Base-by-base conservation (phyloP, 2,329 filamentous ascomycete genomes). In the Aspergillus candidus region DNA sequence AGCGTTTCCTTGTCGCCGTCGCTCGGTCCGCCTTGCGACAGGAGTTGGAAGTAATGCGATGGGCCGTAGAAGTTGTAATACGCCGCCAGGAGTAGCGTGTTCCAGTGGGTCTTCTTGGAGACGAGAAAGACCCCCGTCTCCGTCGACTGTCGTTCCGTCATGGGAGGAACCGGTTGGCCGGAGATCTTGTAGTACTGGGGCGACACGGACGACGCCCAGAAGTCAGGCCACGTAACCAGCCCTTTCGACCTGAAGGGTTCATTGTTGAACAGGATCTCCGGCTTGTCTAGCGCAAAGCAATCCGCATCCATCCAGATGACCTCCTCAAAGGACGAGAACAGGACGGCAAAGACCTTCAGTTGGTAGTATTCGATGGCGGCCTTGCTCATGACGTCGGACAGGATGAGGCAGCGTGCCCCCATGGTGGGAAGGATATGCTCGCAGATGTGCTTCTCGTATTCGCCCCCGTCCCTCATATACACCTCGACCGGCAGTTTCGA, bases 281-380 rank as follows among this genome's bases (percentile, higher is more conserved):
- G 71, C 41, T 73, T 63, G 39, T 66, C 61, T 12, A 71, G 56
- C 12, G 77, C 75, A 54, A 79, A 77, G 44, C 68, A 69, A 53
- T 80, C 77, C 40, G 74, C 73, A 53, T 81, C 78, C 52, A 81
- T 71, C 58, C 77, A 78, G 17, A 81, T 65, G 11, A 78, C 71
- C 43, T 79, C 69, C 53, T 78, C 73, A 51, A 79, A 81, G 4
- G 75, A 73, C 1, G 77, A 79, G 49, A 79, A 75, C 3, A 80
- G 62, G 22, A 80, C 70, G 4, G 76, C 67, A 49, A 79, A 72
- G 32, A 74, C 67, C 56, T 80, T 80, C 63, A 74, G 73, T 53
- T 80, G 77, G 56, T 70, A 78, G 41, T 70, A 64, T 15, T 59
- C 61, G 41, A 76, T 66, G 7, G 63, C 53, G 4, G 59, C 54